Conservation (phyloP, 148 eudicot species). For the Chenopodium berlandieri region DNA sequence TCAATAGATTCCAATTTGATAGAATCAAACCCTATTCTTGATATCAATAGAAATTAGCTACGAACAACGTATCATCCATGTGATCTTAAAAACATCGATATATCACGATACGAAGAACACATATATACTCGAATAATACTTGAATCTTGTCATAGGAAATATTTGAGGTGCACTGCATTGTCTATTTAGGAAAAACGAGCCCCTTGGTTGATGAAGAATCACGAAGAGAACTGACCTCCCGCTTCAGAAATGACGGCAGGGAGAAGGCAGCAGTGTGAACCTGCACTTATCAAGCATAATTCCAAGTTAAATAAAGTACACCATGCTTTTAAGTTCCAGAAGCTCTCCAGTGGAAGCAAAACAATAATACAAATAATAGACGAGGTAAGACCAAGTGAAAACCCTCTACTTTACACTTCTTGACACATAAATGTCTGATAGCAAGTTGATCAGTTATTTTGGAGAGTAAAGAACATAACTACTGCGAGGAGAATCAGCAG, state of each 20-base stretch:
- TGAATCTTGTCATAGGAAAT: constrained; percentile 1
- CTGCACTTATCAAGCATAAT: constrained; percentile 33
- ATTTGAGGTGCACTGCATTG: not conserved
- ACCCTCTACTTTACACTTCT: too few relatives aligned
- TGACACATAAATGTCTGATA: too few relatives aligned
- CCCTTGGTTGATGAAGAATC: constrained; percentile 23
- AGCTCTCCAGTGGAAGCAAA: not conserved
- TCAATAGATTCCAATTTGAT: not conserved
- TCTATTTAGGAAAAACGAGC: not conserved
- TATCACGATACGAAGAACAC: not conserved
- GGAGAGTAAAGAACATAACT: too few relatives aligned
- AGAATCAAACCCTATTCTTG: not conserved
- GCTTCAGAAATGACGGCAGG: constrained; percentile 73
- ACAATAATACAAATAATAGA: not conserved
- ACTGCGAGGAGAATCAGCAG: too few relatives aligned
- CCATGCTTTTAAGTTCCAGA: not conserved
- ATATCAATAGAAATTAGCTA: constrained; percentile 1
- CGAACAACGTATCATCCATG: constrained; percentile 13
- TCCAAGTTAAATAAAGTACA: constrained; percentile 6
- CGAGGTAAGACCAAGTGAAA: too few relatives aligned
- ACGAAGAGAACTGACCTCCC: constrained; percentile 59
- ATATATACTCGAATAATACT: constrained; percentile 16
- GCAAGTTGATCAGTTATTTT: too few relatives aligned
- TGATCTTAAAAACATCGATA: not conserved
- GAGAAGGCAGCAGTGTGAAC: constrained; percentile 84